These are phyloP conservation scores for Psilocybe azurescens DNA, from an alignment of 768 basidiomycete species.

Conservation along the genomic window DNA sequence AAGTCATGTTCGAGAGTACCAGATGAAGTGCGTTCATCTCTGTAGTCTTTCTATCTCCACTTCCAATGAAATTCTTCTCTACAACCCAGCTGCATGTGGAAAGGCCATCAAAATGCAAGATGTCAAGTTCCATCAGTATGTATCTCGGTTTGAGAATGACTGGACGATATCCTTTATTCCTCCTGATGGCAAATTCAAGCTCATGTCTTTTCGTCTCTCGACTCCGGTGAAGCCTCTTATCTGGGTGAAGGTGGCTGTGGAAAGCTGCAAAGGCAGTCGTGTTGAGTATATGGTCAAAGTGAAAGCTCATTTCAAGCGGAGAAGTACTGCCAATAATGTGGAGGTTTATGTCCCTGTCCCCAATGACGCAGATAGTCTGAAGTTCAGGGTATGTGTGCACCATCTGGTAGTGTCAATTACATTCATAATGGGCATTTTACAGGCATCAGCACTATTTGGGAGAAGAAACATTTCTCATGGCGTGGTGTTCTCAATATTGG, in stretches of 20 bases:
- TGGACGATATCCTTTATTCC: slow-evolving; percentile 99
- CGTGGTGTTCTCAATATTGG: too few relatives aligned
- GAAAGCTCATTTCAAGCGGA: slow-evolving; percentile 96
- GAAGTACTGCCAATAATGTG: slow-evolving; percentile 97
- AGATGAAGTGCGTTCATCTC: slow-evolving; percentile 77
- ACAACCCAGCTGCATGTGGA: slow-evolving; percentile 77
- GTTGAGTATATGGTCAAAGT: slow-evolving; percentile 97
- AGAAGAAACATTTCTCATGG: too few relatives aligned
- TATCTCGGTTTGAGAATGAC: slow-evolving; percentile 97
- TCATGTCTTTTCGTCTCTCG: slow-evolving; percentile 97
- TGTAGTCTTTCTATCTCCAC: neutral
- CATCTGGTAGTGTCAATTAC: too few relatives aligned
- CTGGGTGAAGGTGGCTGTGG: slow-evolving; percentile 97
- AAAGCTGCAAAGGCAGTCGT: slow-evolving; percentile 91
- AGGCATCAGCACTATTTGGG: slow-evolving; percentile 96
- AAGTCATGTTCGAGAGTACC: slow-evolving; percentile 99
- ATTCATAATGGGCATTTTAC: neutral
- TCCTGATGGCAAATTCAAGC: slow-evolving; percentile 97
- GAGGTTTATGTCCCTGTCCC: slow-evolving; percentile 98
- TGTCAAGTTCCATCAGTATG: slow-evolving; percentile 99
- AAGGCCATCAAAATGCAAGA: slow-evolving; percentile 99
- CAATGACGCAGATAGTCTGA: slow-evolving; percentile 97
- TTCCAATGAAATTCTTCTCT: slow-evolving; percentile 5
- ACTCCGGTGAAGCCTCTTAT: slow-evolving; percentile 97
- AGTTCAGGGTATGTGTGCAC: slow-evolving; percentile 77